A percentile compares a stretch with the other conserved stretches of the same genome.
Conservation (phyloP, 2,329 filamentous ascomycete genomes). For the Chaetomium sp. region DNA sequence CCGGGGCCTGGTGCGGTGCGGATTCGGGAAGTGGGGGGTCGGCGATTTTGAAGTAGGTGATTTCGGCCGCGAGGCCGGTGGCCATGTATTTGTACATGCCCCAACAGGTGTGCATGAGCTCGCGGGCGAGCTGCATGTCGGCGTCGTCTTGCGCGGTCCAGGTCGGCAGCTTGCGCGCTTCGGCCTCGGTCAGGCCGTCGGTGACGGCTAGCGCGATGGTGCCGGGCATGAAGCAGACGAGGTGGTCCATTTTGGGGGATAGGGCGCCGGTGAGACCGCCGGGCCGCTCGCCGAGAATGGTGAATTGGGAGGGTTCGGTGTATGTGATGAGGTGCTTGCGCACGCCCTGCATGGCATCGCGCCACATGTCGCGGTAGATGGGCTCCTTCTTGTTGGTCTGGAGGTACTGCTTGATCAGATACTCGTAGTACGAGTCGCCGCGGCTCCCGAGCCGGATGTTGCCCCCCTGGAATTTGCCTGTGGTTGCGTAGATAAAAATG, state of each 20-base stretch:
- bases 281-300: constrained; percentile 83
- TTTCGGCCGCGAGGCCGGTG: constrained; percentile 90
- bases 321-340: constrained; percentile 92
- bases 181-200: constrained; percentile 64
- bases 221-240: constrained; percentile 95
- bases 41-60: constrained; percentile 79
- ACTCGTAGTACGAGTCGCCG: constrained; percentile 98
- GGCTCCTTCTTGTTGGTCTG: constrained; percentile 84
- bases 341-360: constrained; percentile 74
- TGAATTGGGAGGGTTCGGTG: constrained; percentile 70
- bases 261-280: constrained; percentile 60
- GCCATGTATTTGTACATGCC: constrained; percentile 89
- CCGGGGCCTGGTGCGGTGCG: constrained; percentile 44
- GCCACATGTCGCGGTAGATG: constrained; percentile 88
- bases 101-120: constrained; percentile 96
- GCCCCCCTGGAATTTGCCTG: constrained; percentile 69
- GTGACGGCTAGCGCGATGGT: constrained; percentile 89
- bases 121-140: constrained; percentile 78
- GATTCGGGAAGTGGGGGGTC: constrained; percentile 59
- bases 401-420: constrained; percentile 96
- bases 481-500: constrained; percentile 79
- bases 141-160: constrained; percentile 79
- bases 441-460: constrained; percentile 91
- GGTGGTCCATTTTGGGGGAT: constrained; percentile 92
- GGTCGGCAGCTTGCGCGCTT: constrained; percentile 62